phyloP scores from a whole-genome alignment of 179 eudicot genomes.

The Spergularia azorica region DNA sequence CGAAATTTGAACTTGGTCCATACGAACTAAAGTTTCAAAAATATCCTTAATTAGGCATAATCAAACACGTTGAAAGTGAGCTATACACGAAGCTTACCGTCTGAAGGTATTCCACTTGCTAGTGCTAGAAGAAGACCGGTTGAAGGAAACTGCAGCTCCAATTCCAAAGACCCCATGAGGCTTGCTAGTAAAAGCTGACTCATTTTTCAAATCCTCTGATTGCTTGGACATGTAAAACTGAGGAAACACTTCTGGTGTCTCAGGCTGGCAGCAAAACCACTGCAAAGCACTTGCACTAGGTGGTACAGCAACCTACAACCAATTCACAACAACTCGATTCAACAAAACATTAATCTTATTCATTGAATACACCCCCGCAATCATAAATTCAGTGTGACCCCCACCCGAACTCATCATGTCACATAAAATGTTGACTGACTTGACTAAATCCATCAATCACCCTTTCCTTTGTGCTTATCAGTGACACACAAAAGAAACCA shows the following conservation, averaged over 20 bases:
- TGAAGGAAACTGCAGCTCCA: conserved; percentile 68
- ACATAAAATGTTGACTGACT: background rate
- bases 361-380: background rate
- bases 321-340: conserved; percentile 3
- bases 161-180: conserved; percentile 71
- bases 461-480: background rate
- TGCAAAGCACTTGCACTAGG: conserved; percentile 73
- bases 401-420: background rate
- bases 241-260: conserved; percentile 65
- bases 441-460: background rate
- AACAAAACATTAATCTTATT: background rate
- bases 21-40: background rate
- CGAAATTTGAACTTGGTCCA: conserved; percentile 5
- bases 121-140: conserved; percentile 37
- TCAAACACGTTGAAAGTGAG: background rate
- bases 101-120: conserved; percentile 40
- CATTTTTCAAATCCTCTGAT: conserved; percentile 34
- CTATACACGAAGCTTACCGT: conserved; percentile 42
- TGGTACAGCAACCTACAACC: conserved; percentile 74
- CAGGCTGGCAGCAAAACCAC: conserved; percentile 81
- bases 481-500: background rate
- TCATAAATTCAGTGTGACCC: background rate
- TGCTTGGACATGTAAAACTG: conserved; percentile 73
- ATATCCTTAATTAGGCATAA: background rate
- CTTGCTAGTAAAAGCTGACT: conserved; percentile 38